Percentiles rank a stretch among this genome's conserved stretches.
These are phyloP conservation scores for Ilyonectria robusta DNA, from an alignment of 2,329 filamentous ascomycete species.

Conservation along the genomic window DNA sequence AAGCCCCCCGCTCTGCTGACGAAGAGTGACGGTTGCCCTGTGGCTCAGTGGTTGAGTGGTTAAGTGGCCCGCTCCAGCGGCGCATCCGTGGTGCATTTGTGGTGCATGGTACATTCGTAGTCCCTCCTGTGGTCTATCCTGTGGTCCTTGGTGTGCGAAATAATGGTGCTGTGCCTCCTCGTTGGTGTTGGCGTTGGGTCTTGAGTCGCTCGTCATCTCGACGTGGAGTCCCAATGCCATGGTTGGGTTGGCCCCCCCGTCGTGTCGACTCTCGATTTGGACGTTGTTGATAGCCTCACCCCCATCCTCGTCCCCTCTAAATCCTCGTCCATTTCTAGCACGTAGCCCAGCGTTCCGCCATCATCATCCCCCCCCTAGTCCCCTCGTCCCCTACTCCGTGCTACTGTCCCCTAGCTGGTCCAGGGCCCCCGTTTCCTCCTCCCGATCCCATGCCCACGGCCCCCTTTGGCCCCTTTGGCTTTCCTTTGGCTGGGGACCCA, in stretches of 20 bases:
- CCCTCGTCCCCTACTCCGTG: slow-evolving; percentile 18
- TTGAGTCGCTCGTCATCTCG: slow-evolving; percentile 17
- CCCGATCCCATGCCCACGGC: slow-evolving; percentile 42
- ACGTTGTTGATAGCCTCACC: slow-evolving; percentile 35
- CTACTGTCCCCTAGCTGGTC: slow-evolving; percentile 27
- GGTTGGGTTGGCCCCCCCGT: slow-evolving; percentile 27
- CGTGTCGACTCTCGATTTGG: slow-evolving; percentile 25
- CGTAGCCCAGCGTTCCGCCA: neutral
- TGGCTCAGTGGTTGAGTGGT: slow-evolving; percentile 21
- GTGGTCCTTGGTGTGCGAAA: slow-evolving; percentile 8
- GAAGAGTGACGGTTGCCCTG: slow-evolving; percentile 17
- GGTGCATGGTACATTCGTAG: neutral
- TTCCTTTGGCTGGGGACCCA: slow-evolving; percentile 44
- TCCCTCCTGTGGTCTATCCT: neutral
- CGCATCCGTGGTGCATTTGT: neutral
- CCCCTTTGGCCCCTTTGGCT: slow-evolving; percentile 46
- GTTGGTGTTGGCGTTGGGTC: slow-evolving; percentile 8
- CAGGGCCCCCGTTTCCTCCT: slow-evolving; percentile 39
- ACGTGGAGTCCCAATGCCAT: slow-evolving; percentile 26
- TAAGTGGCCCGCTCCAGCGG: neutral
- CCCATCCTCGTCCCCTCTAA: slow-evolving; percentile 15
- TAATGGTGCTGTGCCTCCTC: slow-evolving; percentile 6
- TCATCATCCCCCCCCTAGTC: slow-evolving; percentile 6
- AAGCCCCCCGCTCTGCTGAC: slow-evolving; percentile 11
- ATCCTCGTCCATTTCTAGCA: slow-evolving; percentile 4